Base-by-base conservation (phyloP, 225 moss, liverwort and hornwort species). In the Rhytidiadelphus loreus region DNA sequence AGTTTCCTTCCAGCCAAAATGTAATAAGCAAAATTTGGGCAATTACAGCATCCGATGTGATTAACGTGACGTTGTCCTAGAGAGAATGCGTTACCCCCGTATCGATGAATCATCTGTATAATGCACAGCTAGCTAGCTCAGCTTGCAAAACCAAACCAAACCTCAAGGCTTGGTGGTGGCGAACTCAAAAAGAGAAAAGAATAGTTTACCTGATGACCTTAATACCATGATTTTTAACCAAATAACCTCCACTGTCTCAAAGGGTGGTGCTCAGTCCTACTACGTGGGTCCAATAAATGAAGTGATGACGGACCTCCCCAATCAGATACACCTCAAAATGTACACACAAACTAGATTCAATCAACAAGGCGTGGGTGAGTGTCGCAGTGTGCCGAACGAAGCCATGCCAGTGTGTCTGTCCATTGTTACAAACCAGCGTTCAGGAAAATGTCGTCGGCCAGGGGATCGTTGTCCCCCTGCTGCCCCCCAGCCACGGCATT, bases 371-470 rank as follows among this genome's bases (percentile, higher is more conserved):
- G 82, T 88, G 82, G 73, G 82, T 30, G 82, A 82, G 87, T 19
- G 81, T 52, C 59, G 52, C 29, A 23, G 62, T 41, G 46, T 57
- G 71, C 59, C 43, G 48, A 68, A 83, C 25, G 63, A 61, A 32
- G 62, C 35, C 79, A 79, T 39, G 86, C 88, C 81, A 22, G 88
- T 71, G 71, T 64, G 82, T 25, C 44, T 64, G 82, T 25, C 44
- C 64, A 22, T 81, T 50, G 25, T 96, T 96, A 97, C 96, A 96
- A 96, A 89, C 94, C 94, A 83, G 95, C 92, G 78, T 96, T 96
- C 50, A 97, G 94, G 92, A 96, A 96, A 85, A 97, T 95, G 90
- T 97, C 97, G 55, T 96, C 97, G 35, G 94, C 90, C 24, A 96
- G 88, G 77, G 87, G 89, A 60, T 94, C 94, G 37, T 96, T 80